Conservation (phyloP, 2,329 filamentous ascomycete species). For the Passalora sequoiae region DNA sequence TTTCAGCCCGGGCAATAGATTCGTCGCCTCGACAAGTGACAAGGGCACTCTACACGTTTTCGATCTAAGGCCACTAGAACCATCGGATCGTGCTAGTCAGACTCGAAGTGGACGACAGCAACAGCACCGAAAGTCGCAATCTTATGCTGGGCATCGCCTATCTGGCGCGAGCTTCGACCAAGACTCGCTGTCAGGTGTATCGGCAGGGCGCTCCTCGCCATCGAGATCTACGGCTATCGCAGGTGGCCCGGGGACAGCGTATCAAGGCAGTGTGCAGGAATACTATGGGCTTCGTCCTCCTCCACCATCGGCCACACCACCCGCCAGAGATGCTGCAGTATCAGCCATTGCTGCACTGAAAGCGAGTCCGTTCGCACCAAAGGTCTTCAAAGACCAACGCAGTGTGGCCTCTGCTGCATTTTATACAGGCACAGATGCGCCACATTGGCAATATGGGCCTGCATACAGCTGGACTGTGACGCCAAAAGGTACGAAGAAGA, state of each 20-base stretch:
- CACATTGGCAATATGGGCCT: slow-evolving; percentile 35
- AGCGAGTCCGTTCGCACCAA: slow-evolving; percentile 53
- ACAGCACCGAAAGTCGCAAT: slow-evolving; percentile 22
- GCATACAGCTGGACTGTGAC: slow-evolving; percentile 30
- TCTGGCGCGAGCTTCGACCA: slow-evolving; percentile 19
- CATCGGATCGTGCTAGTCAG: slow-evolving; percentile 7
- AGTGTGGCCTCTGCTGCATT: slow-evolving; percentile 78
- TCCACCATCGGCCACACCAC: slow-evolving; percentile 26
- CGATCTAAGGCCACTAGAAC: slow-evolving; percentile 61
- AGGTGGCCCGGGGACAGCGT: slow-evolving; percentile 13
- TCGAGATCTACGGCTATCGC: slow-evolving; percentile 18
- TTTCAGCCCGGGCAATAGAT: slow-evolving; percentile 73
- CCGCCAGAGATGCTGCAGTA: slow-evolving; percentile 15
- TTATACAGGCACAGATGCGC: slow-evolving; percentile 70
- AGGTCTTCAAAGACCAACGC: slow-evolving; percentile 83
- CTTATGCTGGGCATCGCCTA: slow-evolving; percentile 21
- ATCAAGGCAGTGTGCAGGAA: slow-evolving; percentile 32
- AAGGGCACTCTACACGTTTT: slow-evolving; percentile 95
- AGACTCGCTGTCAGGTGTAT: slow-evolving; percentile 24
- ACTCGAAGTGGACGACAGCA: slow-evolving; percentile 4
- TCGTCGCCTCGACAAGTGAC: slow-evolving; percentile 89
- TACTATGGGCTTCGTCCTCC: slow-evolving; percentile 32
- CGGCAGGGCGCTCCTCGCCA: slow-evolving; percentile 24
- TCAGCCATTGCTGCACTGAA: slow-evolving; percentile 29
- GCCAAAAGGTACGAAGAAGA: slow-evolving; percentile 33